Percentiles rank a stretch among this genome's conserved stretches.
phyloP scores from a whole-genome alignment of 2,329 filamentous ascomycete species.

The Sporothrix pallida region DNA sequence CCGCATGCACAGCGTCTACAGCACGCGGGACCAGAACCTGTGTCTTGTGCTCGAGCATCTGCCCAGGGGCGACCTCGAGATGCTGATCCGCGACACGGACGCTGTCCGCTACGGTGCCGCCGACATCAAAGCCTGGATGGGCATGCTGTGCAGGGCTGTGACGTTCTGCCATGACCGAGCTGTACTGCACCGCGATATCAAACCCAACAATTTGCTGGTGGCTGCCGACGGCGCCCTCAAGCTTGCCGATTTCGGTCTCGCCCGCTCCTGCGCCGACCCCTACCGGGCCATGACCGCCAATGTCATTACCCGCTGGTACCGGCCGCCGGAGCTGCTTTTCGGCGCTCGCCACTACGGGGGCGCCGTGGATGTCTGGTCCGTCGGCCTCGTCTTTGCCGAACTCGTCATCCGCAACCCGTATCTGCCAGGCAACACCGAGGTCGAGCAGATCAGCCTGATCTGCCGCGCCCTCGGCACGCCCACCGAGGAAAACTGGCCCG shows the following conservation, averaged over 20 bases:
- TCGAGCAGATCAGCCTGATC: constrained; percentile 85
- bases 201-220: constrained; percentile 96
- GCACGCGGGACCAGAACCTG: constrained; percentile 93
- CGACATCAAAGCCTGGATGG: constrained; percentile 98
- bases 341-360: constrained; percentile 88
- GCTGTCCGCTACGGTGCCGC: constrained; percentile 80
- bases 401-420: constrained; percentile 82
- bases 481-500: constrained; percentile 93
- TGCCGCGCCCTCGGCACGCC: constrained; percentile 87
- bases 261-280: constrained; percentile 86
- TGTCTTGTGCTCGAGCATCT: constrained; percentile 95
- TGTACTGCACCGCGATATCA: constrained; percentile 95
- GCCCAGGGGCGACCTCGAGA: constrained; percentile 91
- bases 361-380: constrained; percentile 92
- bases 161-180: constrained; percentile 98
- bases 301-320: constrained; percentile 97
- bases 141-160: constrained; percentile 89
- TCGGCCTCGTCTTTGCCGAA: constrained; percentile 92
- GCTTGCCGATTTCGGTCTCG: constrained; percentile 96
- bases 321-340: constrained; percentile 91
- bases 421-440: constrained; percentile 80
- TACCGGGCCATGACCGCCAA: constrained; percentile 88
- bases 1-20: constrained; percentile 88
- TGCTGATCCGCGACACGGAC: constrained; percentile 85
- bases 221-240: constrained; percentile 92